phyloP scores from a whole-genome alignment of 805 yeast genomes.

The Yamadazyma phyllophila region DNA sequence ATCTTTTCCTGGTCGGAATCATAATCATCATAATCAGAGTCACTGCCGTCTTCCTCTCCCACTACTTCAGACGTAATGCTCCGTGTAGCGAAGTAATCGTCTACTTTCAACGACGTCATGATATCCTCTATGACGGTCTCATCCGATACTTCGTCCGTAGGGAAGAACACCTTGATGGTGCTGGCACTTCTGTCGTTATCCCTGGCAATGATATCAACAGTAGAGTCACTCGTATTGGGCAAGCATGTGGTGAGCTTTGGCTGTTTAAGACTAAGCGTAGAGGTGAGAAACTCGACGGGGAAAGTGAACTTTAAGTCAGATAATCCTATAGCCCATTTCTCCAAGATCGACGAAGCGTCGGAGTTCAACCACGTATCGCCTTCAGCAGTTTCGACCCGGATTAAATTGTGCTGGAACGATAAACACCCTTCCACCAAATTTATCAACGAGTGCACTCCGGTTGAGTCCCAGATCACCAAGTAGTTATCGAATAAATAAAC shows the following conservation, averaged over 20 bases:
- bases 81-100: slow-evolving; percentile 1
- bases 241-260: not conserved
- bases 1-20: slow-evolving; percentile 23
- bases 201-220: not conserved
- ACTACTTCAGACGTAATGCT: not conserved
- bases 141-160: slow-evolving; percentile 4
- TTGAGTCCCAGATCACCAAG: slow-evolving; percentile 20
- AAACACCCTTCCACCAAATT: not conserved
- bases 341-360: slow-evolving; percentile 29
- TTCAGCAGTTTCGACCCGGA: not conserved
- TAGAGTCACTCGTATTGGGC: slow-evolving; percentile 4
- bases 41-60: slow-evolving; percentile 8
- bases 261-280: slow-evolving; percentile 20
- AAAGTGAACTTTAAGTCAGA: slow-evolving; percentile 31
- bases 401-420: slow-evolving; percentile 8
- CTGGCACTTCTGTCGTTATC: not conserved
- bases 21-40: slow-evolving; percentile 22
- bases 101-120: slow-evolving; percentile 5
- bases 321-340: slow-evolving; percentile 44
- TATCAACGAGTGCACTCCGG: not conserved
- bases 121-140: slow-evolving; percentile 9
- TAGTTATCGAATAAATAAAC: slow-evolving; percentile 36
- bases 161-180: not conserved
- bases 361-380: slow-evolving; percentile 26
- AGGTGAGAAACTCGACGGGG: slow-evolving; percentile 36